Base-by-base conservation (phyloP, 1,284 basidiomycete species). In the Apiotrichum laibachii region DNA sequence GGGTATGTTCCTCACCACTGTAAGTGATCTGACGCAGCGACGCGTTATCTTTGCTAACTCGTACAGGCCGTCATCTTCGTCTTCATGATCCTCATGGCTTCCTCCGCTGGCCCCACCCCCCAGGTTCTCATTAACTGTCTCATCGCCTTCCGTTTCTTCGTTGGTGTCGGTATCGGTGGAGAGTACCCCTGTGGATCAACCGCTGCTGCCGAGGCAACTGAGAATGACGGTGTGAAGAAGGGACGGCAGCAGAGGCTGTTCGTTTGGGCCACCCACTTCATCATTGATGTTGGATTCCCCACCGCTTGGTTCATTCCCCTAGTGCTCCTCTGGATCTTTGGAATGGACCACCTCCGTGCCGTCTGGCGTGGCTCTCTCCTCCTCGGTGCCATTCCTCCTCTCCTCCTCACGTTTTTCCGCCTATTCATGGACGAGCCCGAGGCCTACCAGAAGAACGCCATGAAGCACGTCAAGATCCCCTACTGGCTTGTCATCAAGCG, bases 351-450 rank as follows among this genome's bases (percentile, higher is more conserved):
- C 70, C 84, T 93, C 31, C 84, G 88, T 31, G 87, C 86, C 6
- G 88, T 90, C 6, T 95, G 91, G 93, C 87, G 94, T 57, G 75
- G 92, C 44, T 88, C 91, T 4, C 84, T 97, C 39, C 93, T 90
- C 15, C 82, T 97, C 13, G 94, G 94, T 45, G 81, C 88, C 46
- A 76, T 96, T 53, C 91, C 92, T 26, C 92, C 93, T 5, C 67
- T 86, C 10, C 81, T 85, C 46, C 57, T 95, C 43, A 85, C 95
- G 69, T 72, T 92, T 53, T 95, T 92, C 89, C 90, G 94, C 64
- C 72, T 90, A 59, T 83, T 82, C 61, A 94, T 96, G 88, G 81
- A 86, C 34, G 90, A 96, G 76, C 79, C 80, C 62, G 81, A 82
- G 35, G 72, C 78, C 33, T 80, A 77, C 37, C 75, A 60, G 53